Evolutionary conservation across 1,284 basidiomycete genomes (phyloP), one percentile per base, ranked within the genome.

Genomic region (Puccinia novopanici): DNA sequence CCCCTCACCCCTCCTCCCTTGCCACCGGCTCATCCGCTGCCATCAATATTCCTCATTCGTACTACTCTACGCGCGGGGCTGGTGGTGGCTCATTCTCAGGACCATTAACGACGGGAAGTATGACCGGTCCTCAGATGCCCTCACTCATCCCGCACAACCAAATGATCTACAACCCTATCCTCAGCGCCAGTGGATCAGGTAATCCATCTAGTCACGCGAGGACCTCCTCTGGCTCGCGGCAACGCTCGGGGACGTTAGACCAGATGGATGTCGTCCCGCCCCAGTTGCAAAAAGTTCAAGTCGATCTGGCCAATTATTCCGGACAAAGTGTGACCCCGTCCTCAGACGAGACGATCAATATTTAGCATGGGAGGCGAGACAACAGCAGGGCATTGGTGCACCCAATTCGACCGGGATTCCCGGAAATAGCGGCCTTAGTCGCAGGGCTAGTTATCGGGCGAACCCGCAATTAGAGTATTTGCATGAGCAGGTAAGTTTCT

Each of bases 221-320:
- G 13, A 4, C 77, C 76, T 19, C 83, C 83, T 77, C 83, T 82
- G 57, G 88, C 91, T 40, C 90, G 90, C 84, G 87, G 17, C 75
- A 78, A 71, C 89, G 94, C 37, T 92, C 93, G 15, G 95, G 95
- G 85, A 97, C 95, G 45, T 92, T 95, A 86, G 87, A 87, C 76
- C 91, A 90, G 84, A 91, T 94, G 89, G 94, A 96, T 84, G 89
- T 91, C 81, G 91, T 98, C 24, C 96, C 96, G 27, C 93, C 95
- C 17, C 94, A 94, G 72, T 88, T 98, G 70, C 85, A 85, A 76
- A 86, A 85, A 82, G 82, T 86, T 24, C 86, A 85, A 22, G 81
- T 86, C 24, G 86, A 86, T 70, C 75, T 85, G 22, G 82, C 81
- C 37, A 80, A 77, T 34, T 81, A 82, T 74, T 81, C 83, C 12